Percentiles rank a stretch among this genome's conserved stretches.
phyloP scores from a whole-genome alignment of 1,139 yeast genomes.

The Blastobotrys apis region DNA sequence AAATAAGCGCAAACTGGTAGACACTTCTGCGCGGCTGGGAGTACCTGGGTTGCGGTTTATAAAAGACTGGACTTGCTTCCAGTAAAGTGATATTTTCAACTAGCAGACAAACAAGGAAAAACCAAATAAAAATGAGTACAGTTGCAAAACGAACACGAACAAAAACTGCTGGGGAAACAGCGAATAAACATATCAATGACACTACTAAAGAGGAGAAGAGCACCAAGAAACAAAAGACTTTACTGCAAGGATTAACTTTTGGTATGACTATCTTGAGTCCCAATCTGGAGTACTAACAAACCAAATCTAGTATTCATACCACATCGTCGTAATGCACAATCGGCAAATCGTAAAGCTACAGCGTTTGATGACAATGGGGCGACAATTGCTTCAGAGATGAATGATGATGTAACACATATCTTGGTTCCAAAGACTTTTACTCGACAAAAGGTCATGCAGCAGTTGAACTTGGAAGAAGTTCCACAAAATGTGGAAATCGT shows the following conservation, averaged over 20 bases:
- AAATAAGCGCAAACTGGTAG: slow-evolving; percentile 18
- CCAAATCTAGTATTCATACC: not conserved
- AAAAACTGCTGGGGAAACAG: not conserved
- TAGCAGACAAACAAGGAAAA: no score
- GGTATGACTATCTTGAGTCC: no score
- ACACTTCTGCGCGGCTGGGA: slow-evolving; percentile 18
- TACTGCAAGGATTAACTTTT: not conserved
- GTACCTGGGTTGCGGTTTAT: slow-evolving; percentile 12
- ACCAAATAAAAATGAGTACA: no score
- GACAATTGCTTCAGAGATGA: slow-evolving; percentile 23
- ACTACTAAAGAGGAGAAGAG: not conserved
- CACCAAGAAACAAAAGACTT: not conserved
- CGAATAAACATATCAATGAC: not conserved
- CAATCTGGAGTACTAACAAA: not conserved
- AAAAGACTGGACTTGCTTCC: slow-evolving; percentile 13
- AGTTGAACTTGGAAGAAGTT: slow-evolving; percentile 9
- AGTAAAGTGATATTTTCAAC: not conserved
- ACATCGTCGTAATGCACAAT: no score
- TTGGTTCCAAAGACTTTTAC: slow-evolving; percentile 28
- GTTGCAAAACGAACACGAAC: slow-evolving; percentile 7
- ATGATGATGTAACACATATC: slow-evolving; percentile 30
- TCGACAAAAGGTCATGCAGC: slow-evolving; percentile 12
- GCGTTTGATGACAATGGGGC: slow-evolving; percentile 35
- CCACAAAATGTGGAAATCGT: slow-evolving; percentile 21
- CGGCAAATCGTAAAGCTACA: no score